Percentiles rank a stretch among this genome's conserved stretches.
phyloP scores from a whole-genome alignment of 2,329 filamentous ascomycete species.

The Colletotrichum echinochloae region DNA sequence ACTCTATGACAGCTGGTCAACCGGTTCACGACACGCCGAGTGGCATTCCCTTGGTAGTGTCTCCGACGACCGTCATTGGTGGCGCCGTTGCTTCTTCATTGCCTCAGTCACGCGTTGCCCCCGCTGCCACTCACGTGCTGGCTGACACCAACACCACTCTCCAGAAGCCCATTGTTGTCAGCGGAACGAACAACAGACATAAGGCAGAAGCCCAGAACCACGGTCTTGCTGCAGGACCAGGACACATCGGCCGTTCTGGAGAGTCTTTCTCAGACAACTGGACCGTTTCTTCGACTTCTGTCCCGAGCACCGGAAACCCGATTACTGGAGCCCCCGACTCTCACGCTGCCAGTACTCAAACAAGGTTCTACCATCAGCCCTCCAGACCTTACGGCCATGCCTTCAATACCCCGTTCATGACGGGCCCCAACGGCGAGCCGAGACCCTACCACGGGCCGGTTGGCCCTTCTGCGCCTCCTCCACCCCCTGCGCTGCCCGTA shows the following conservation, averaged over 20 bases:
- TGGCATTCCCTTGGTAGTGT: constrained; percentile 12
- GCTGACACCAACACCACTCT: not conserved
- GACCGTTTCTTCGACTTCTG: not conserved
- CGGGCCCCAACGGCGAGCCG: constrained; percentile 8
- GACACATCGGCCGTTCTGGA: not conserved
- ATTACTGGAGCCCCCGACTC: not conserved
- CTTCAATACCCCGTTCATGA: constrained; percentile 9
- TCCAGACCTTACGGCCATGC: not conserved
- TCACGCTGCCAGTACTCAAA: not conserved
- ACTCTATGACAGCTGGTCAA: constrained; percentile 13
- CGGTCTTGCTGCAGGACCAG: not conserved
- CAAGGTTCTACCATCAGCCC: not conserved
- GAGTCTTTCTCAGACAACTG: not conserved
- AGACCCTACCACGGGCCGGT: constrained; percentile 11
- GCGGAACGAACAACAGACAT: constrained; percentile 4
- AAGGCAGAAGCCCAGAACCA: not conserved
- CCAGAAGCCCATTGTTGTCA: constrained; percentile 5
- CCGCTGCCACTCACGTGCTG: not conserved
- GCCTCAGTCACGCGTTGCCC: not conserved
- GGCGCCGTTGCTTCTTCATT: not conserved
- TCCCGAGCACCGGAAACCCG: not conserved
- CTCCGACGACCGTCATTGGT: not conserved
- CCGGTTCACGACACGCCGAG: constrained; percentile 12
- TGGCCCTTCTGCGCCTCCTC: constrained; percentile 1
- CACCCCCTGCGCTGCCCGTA: not conserved